Evolutionary conservation across 371 early-diverging fungal species (phyloP).

Genomic region (Lichtheimia corymbifera): DNA sequence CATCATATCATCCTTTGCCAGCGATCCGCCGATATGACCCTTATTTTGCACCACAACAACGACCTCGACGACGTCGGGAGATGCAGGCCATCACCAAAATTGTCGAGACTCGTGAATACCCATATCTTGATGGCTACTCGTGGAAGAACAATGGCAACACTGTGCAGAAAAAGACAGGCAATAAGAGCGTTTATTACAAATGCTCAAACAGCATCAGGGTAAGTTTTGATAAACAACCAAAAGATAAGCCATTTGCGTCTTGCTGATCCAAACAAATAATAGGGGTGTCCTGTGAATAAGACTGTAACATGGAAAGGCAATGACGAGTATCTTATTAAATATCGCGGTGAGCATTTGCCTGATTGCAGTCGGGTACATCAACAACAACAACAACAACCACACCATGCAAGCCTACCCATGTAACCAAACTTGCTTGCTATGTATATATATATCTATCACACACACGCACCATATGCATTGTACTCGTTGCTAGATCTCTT

Average conservation of each 20-base stretch:
- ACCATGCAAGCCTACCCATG: slow-evolving; percentile 22
- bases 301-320: slow-evolving; percentile 56
- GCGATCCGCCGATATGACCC: slow-evolving; percentile 17
- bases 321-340: slow-evolving; percentile 56
- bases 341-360: slow-evolving; percentile 55
- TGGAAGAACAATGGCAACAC: slow-evolving; percentile 70
- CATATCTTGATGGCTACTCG: slow-evolving; percentile 49
- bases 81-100: slow-evolving; percentile 65
- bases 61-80: slow-evolving; percentile 60
- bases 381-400: slow-evolving; percentile 3
- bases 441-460: not conserved
- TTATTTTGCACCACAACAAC: slow-evolving; percentile 18
- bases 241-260: not conserved
- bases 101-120: slow-evolving; percentile 55
- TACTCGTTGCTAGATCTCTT: too few relatives aligned
- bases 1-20: slow-evolving; percentile 6
- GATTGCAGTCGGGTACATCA: slow-evolving; percentile 41
- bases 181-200: slow-evolving; percentile 62
- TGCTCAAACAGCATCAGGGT: slow-evolving; percentile 53
- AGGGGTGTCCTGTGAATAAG: slow-evolving; percentile 56
- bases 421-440: not conserved
- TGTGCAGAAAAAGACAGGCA: slow-evolving; percentile 61
- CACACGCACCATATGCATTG: not conserved
- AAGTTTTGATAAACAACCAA: slow-evolving; percentile 6
- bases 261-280: slow-evolving; percentile 4